phyloP scores from a whole-genome alignment of 164 flowering plant species.

The Stephania japonica region DNA sequence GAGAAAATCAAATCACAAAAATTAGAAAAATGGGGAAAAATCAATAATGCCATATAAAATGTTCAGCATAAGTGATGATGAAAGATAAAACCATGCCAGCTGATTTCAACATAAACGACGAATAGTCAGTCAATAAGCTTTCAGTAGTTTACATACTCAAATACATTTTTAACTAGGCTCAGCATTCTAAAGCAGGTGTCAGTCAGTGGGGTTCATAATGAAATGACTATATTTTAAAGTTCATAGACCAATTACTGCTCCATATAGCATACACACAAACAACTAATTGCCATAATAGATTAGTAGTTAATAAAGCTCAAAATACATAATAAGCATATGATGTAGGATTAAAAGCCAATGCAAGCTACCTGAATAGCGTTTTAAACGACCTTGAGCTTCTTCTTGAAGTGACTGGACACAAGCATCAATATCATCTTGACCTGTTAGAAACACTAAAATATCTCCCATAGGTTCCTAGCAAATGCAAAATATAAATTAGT shows the following conservation, averaged over 20 bases:
- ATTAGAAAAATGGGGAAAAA: too few species aligned
- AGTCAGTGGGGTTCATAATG: too few species aligned
- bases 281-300: neutral
- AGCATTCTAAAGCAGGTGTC: too few species aligned
- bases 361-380: slow-evolving; percentile 44
- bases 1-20: too few species aligned
- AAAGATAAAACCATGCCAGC: too few species aligned
- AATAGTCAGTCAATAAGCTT: too few species aligned
- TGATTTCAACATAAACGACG: too few species aligned
- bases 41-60: too few species aligned
- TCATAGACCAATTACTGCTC: neutral
- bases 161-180: too few species aligned
- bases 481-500: slow-evolving; percentile 3
- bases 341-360: neutral
- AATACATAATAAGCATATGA: neutral
- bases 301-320: neutral
- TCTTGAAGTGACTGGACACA: slow-evolving; percentile 68
- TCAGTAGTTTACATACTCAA: too few species aligned
- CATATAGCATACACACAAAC: neutral
- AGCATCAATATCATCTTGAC: slow-evolving; percentile 97
- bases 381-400: slow-evolving; percentile 46
- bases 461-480: slow-evolving; percentile 83
- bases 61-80: too few species aligned
- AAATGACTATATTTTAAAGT: too few species aligned
- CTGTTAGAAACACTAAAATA: slow-evolving; percentile 88